A percentile compares a stretch with the other conserved stretches of the same genome.
Conservation (phyloP, 305 asterid species). For the Fraxinus baroniana region DNA sequence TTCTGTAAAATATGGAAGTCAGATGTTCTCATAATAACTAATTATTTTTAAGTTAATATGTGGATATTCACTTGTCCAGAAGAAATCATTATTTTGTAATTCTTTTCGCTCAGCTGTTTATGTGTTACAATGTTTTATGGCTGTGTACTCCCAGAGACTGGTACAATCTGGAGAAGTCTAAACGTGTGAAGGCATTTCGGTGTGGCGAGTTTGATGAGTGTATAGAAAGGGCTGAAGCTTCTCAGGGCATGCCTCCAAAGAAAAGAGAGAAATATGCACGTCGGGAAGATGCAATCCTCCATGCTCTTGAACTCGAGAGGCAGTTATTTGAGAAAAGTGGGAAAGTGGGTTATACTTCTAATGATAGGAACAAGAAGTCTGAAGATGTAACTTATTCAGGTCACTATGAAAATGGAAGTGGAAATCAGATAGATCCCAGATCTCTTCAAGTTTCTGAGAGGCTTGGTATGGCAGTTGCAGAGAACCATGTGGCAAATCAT, state of each 20-base stretch:
- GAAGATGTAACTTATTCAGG: slow-evolving; percentile 50
- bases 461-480: slow-evolving; percentile 39
- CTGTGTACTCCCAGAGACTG: slow-evolving; percentile 63
- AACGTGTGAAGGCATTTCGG: slow-evolving; percentile 91
- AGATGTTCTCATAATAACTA: neutral
- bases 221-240: slow-evolving; percentile 92
- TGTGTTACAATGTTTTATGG: slow-evolving; percentile 24
- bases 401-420: slow-evolving; percentile 43
- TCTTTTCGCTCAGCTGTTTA: slow-evolving; percentile 15
- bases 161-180: slow-evolving; percentile 97
- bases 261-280: slow-evolving; percentile 98
- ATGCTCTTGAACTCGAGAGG: slow-evolving; percentile 94
- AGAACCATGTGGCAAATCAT: slow-evolving; percentile 41
- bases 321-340: slow-evolving; percentile 70
- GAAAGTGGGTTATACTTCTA: slow-evolving; percentile 47
- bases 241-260: slow-evolving; percentile 91
- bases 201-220: slow-evolving; percentile 95
- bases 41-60: neutral
- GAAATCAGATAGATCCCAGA: slow-evolving; percentile 31
- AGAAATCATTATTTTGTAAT: slow-evolving; percentile 10
- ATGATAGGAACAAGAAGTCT: slow-evolving; percentile 40
- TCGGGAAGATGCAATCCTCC: slow-evolving; percentile 95
- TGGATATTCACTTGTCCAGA: neutral
- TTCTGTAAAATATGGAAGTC: neutral
- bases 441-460: slow-evolving; percentile 39